Evolutionary conservation across 164 flowering plant genomes (phyloP), one percentile per base, ranked within the genome.

Genomic region (Magnolia officinalis): DNA sequence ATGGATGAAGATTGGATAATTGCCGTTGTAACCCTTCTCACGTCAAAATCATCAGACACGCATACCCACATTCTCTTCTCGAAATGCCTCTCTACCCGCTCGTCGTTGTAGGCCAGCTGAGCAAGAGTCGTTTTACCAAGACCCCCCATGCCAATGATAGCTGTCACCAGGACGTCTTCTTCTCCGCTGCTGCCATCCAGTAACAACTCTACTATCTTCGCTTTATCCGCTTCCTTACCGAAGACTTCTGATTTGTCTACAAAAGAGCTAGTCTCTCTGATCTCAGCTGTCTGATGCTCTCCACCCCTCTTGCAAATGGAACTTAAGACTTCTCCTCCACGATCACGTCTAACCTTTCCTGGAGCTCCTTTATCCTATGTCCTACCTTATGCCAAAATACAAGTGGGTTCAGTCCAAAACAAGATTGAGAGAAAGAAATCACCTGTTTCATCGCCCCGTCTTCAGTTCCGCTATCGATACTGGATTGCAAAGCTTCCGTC

Each of bases 121-220:
- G 79, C 79, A 71, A 77, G 79, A 8, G 75, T 77, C 16, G 75
- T 77, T 50, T 77, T 77, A 16, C 79, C 79, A 6, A 71, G 63
- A 1, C 79, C 79, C 10, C 63, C 79, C n/a, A 61, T 63, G 14
- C 74, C 79, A 14, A 77, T 70, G 16, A 77, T 71, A 23, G 75
- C 63, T 1, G 71, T 50, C 7, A 72, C 74, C 8, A 55, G 45
- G 24, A 55, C 21, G 21, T 55, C 23, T 10, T 1, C 14, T 5
- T 37, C 70, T 24, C 45, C 18, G 6, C 21, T n/a, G 23, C 14
- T 68, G 20, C 63, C 63, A 2, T 20, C 1, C 6, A 21, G 4
- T 59, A 77, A 24, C 74, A 45, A 4, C 5, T 64, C 13, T 21
- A 77, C 49, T n/a, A 77, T 16, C 13, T 18, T 65, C 31, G 49